Evolutionary conservation across 1,139 yeast species (phyloP), one percentile per base, ranked within the genome.

Genomic region (Scheffersomyces lignicola): DNA sequence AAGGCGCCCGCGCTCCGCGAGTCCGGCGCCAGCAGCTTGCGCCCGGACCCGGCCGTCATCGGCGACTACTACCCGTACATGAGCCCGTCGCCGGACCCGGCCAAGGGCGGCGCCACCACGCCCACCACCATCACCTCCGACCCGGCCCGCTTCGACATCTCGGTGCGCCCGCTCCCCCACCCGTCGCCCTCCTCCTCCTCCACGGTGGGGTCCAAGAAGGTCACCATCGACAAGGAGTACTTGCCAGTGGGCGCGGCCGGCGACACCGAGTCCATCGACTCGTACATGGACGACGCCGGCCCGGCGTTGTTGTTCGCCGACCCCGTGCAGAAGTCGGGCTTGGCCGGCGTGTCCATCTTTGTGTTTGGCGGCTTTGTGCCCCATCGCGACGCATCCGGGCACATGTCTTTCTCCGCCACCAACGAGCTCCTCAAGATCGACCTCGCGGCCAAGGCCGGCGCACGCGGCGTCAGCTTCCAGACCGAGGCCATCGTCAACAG

Each of bases 351-450:
- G 0, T 49, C 62, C 7, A 55, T 70, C 0, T 69, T 61, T 41
- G 49, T 67, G 5, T 70, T 67, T 51, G 76, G 76, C 3, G 76
- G 76, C 3, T 70, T 70, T 40, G 38, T 41, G 9, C 36, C 48
- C n/a, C 38, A 40, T 1, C 34, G 35, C 9, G 46, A 47, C 17
- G 41, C 21, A 2, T 38, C 42, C 9, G 61, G 58, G 1, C 38
- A 41, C 14, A 47, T 48, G 12, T 31, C 28, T 3, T 69, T 68
- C 40, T 44, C 41, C 11, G 70, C 76, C 0, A 49, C 65, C 1
- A 54, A 62, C 40, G 72, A 66, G 17, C 48, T 70, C 8, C 46
- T 69, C 27, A 59, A 64, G 40, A 63, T 70, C 31, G 73, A 65
- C 32, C 45, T 69, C 18, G 51, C 53, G 7, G 40, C 44, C 15